Conservation (phyloP, 2,329 filamentous ascomycete genomes). For the Apiospora rasikravindrae region DNA sequence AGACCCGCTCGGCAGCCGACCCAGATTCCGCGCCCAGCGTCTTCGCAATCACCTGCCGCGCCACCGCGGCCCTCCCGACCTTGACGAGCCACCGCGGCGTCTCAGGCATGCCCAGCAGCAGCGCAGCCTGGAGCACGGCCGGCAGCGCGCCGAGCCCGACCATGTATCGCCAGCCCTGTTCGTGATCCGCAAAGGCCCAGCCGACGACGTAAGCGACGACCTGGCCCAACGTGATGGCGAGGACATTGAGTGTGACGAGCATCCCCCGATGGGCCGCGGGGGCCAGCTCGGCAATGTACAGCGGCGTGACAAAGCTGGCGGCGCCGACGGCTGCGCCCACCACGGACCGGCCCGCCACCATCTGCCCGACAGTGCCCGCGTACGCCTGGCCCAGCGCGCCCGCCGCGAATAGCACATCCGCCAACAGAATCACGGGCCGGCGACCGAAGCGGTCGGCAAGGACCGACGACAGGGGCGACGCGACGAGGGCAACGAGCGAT, state of each 20-base stretch:
- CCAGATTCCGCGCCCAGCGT: conserved; percentile 50
- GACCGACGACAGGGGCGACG: conserved; percentile 68
- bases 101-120: conserved; percentile 80
- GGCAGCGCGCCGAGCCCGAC: conserved; percentile 84
- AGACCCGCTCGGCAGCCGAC: conserved; percentile 59
- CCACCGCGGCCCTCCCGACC: conserved; percentile 64
- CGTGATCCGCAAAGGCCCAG: conserved; percentile 71
- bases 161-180: conserved; percentile 86
- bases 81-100: conserved; percentile 87
- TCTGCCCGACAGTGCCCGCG: conserved; percentile 60
- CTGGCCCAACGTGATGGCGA: conserved; percentile 88
- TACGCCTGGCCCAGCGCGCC: conserved; percentile 71
- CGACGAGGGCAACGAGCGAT: conserved; percentile 67
- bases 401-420: conserved; percentile 69
- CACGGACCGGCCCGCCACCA: conserved; percentile 71
- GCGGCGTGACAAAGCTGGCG: conserved; percentile 80
- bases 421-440: conserved; percentile 65
- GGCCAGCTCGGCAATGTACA: conserved; percentile 88
- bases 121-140: conserved; percentile 70
- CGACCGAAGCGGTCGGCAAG: conserved; percentile 67
- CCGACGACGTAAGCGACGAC: conserved; percentile 87
- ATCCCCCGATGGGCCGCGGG: conserved; percentile 78
- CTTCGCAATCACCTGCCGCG: conserved; percentile 68
- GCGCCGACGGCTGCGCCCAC: conserved; percentile 77
- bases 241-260: conserved; percentile 79